Conservation (phyloP, 345 rosid species). For the Melaleuca quinquenervia region DNA sequence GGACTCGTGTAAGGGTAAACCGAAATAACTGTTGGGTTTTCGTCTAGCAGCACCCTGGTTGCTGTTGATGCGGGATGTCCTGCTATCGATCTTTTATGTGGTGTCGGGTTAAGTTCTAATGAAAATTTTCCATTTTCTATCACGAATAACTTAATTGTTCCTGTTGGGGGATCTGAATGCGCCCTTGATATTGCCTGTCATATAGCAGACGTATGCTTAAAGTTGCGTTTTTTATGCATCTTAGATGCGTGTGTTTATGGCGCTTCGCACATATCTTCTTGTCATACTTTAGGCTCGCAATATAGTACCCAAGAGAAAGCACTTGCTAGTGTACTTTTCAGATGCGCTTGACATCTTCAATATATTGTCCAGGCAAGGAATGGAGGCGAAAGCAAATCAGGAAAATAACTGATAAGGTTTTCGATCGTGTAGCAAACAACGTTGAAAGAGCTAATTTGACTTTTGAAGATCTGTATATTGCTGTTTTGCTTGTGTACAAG, state of each 20-base stretch:
- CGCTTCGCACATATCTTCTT: no score
- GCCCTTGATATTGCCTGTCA: background rate
- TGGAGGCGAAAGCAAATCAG: conserved; percentile 71
- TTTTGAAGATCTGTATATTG: conserved; percentile 83
- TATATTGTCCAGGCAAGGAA: conserved; percentile 44
- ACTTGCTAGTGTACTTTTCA: background rate
- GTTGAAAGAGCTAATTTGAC: conserved; percentile 45
- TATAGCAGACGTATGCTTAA: background rate
- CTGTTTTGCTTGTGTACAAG: conserved; percentile 83
- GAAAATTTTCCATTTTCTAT: background rate
- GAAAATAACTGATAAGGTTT: conserved; percentile 57
- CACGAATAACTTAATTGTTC: background rate
- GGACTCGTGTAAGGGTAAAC: background rate
- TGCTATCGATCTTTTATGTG: background rate
- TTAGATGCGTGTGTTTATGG: background rate
- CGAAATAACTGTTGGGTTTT: background rate
- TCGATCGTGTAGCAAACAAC: conserved; percentile 32
- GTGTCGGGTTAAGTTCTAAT: background rate
- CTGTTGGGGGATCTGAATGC: background rate
- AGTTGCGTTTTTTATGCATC: background rate
- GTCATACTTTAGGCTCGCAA: background rate
- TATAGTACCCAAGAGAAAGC: background rate
- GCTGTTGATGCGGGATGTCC: background rate
- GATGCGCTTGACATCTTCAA: background rate
- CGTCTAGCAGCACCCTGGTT: background rate